A percentile compares a stretch with the other conserved stretches of the same genome.
Conservation (phyloP, 768 basidiomycete species). For the Mycena albidolilacea region DNA sequence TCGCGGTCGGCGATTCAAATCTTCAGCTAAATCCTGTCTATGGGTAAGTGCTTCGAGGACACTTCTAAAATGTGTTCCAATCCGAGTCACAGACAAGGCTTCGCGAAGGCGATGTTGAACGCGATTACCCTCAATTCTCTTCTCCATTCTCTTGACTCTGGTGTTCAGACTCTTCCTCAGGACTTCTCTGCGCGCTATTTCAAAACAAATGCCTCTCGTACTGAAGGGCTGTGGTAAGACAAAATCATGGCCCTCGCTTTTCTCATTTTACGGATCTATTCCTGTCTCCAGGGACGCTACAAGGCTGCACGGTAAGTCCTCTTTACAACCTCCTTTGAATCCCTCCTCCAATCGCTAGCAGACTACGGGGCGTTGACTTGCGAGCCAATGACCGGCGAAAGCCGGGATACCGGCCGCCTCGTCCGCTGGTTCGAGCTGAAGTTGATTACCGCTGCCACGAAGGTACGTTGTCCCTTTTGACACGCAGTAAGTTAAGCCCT, state of each 20-base stretch:
- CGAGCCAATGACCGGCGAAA: conserved; percentile 34
- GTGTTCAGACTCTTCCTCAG: not conserved
- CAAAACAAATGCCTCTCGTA: conserved; percentile 19
- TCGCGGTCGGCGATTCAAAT: not conserved
- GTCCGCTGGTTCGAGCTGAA: conserved; percentile 21
- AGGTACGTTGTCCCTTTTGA: not conserved
- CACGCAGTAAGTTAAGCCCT: not conserved
- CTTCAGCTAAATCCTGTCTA: conserved; percentile 25
- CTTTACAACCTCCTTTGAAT: not conserved
- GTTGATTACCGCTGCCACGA: conserved; percentile 18
- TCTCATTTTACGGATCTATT: not conserved
- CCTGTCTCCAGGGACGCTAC: not conserved
- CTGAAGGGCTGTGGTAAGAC: conserved; percentile 34
- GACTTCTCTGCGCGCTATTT: conserved; percentile 30
- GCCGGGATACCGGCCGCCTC: conserved; percentile 13
- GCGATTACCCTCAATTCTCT: conserved; percentile 33
- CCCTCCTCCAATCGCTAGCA: not conserved
- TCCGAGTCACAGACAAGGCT: conserved; percentile 37
- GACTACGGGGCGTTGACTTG: conserved; percentile 37
- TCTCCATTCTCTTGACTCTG: conserved; percentile 9
- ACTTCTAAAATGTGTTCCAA: not conserved
- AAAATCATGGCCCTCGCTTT: not conserved
- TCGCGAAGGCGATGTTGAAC: conserved; percentile 41
- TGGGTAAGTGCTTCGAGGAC: conserved; percentile 32
- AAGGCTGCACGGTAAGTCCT: not conserved